Conservation (phyloP, 176 grass and related monocot species). For the Bonia amplexicaulis region DNA sequence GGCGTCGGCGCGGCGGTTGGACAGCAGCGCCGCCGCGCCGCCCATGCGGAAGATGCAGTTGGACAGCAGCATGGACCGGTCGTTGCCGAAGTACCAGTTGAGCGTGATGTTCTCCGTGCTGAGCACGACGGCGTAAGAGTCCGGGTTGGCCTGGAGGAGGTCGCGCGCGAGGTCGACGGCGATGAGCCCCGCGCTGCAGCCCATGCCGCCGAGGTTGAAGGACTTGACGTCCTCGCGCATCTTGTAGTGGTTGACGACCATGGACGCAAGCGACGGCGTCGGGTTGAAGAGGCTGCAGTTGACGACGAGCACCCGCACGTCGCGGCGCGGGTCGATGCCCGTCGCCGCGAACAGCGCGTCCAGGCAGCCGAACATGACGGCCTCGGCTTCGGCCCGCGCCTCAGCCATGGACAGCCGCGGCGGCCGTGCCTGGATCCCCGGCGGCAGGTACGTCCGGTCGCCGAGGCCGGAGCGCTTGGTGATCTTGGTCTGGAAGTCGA, state of each 20-base stretch:
- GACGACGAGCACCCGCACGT: constrained; percentile 58
- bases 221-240: constrained; percentile 55
- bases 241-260: constrained; percentile 64
- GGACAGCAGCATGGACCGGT: constrained; percentile 77
- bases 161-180: constrained; percentile 64
- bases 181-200: constrained; percentile 70
- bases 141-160: constrained; percentile 50
- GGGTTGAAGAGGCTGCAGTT: constrained; percentile 88
- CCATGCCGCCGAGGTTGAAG: constrained; percentile 80
- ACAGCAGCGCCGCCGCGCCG: constrained; percentile 54
- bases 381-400: constrained; percentile 59
- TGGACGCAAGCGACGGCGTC: constrained; percentile 71
- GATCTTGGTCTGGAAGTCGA: constrained; percentile 80
- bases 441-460: constrained; percentile 67
- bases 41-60: constrained; percentile 93
- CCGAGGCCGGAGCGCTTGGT: constrained; percentile 54
- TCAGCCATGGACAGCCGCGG: constrained; percentile 57
- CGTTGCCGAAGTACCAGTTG: constrained; percentile 82
- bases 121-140: constrained; percentile 44
- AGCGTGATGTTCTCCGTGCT: constrained; percentile 85
- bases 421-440: constrained; percentile 50
- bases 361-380: constrained; percentile 67
- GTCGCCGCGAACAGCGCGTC: constrained; percentile 56
- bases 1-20: constrained; percentile 44
- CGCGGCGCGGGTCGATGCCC: constrained; percentile 49